Conservation (phyloP, 73 alveolate genomes). For the Paramecium caudatum region DNA sequence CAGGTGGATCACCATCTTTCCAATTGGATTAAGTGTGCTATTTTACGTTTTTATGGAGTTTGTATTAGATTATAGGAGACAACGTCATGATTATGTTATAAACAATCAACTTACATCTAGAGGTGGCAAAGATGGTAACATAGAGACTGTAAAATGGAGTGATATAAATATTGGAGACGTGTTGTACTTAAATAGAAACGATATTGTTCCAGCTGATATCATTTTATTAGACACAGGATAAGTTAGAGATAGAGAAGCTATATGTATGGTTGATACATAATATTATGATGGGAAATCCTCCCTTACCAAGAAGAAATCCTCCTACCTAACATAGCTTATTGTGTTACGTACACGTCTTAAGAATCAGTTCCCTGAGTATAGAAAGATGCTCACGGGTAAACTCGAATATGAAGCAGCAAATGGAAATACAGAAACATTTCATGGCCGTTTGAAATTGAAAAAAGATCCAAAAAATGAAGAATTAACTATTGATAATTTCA, state of each 20-base stretch:
- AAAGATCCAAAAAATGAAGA: conserved; percentile 75
- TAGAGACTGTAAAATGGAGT: conserved; percentile 66
- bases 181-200: conserved; percentile 43
- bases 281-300: conserved; percentile 68
- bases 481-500: conserved; percentile 64
- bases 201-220: conserved; percentile 72
- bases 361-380: conserved; percentile 63
- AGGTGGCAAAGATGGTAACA: conserved; percentile 54
- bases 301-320: conserved; percentile 56
- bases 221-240: conserved; percentile 68
- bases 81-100: conserved; percentile 26
- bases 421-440: conserved; percentile 15
- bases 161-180: conserved; percentile 70
- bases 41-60: background rate
- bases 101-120: conserved; percentile 14
- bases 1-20: conserved; percentile 9
- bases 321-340: conserved; percentile 18
- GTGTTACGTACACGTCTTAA: conserved; percentile 55
- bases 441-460: conserved; percentile 68
- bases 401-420: conserved; percentile 74
- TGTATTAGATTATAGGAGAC: background rate
- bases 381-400: conserved; percentile 55
- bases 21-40: conserved; percentile 10
- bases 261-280: conserved; percentile 68
- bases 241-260: conserved; percentile 72